Base-by-base conservation (phyloP, 352 stramenopile genomes). In the Phytophthora litchii region DNA sequence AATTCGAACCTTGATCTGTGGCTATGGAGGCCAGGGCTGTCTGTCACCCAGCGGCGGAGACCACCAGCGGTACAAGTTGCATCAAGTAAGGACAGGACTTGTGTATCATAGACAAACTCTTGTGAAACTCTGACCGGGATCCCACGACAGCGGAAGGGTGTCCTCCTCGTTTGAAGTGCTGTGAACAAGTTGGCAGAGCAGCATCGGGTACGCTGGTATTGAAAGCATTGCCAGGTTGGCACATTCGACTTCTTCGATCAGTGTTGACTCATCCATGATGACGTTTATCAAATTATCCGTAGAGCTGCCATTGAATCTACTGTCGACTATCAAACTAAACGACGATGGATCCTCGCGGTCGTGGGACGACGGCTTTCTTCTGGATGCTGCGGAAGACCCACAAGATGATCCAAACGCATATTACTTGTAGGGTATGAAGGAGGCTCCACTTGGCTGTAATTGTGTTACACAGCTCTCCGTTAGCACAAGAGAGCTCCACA, bases 401-500 rank as follows among this genome's bases (percentile, higher is more conserved):
- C 20, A 70, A 31, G 41, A 68, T 50, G 19, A 71, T 54, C 44
- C 61, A 62, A 7, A 74, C 48, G n/a, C 54, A 67, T 10, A 59
- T 52, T 45, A 66, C 53, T 60, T 82, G 70, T 5, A 78, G 62
- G 1, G 38, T 43, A 48, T 83, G 70, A 34, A 83, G 47, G 3
- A 70, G 37, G 19, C 59, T 72, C 49, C 74, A 51, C 31, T 63
- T 62, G n/a, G 55, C 34, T 10, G 34, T 36, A 35, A 89, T 46
- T 14, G 67, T 48, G 13, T 78, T 70, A 41, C 77, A 89, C 17
- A 72, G 10, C n/a, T 67, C 23, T 23, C 77, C 80, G 46, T 88
- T 87, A 8, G 80, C 77, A 32, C 77, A 89, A 1, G 71, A 73
- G 6, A 89, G 62, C 50, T 85, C 80, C 20, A 70, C 53, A 1